A percentile compares a stretch with the other conserved stretches of the same genome.
Evolutionary conservation across 2,329 filamentous ascomycete genomes (phyloP).

Genomic region (Berkeleyomyces rouxiae): DNA sequence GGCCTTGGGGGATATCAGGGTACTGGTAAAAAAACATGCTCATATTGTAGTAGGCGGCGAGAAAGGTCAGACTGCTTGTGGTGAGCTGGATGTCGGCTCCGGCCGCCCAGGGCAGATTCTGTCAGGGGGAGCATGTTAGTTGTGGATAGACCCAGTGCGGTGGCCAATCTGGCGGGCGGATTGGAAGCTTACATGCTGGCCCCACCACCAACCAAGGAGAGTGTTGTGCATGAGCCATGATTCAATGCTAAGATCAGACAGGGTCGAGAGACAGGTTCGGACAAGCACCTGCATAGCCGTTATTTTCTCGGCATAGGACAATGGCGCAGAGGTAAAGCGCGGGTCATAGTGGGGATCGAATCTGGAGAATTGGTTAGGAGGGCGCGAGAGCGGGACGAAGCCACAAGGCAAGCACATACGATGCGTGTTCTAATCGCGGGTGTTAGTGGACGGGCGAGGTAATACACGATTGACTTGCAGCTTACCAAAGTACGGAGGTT

Average conservation of each 20-base stretch:
- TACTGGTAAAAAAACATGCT: constrained; percentile 29
- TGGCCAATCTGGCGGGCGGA: background rate
- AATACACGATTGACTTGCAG: background rate
- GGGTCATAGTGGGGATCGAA: constrained; percentile 23
- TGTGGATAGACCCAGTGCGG: background rate
- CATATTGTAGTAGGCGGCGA: constrained; percentile 52
- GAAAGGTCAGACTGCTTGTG: constrained; percentile 44
- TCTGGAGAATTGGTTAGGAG: constrained; percentile 13
- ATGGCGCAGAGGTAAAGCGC: constrained; percentile 24
- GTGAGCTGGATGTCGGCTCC: constrained; percentile 63
- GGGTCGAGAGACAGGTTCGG: constrained; percentile 54
- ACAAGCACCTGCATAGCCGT: constrained; percentile 49
- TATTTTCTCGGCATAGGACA: constrained; percentile 38
- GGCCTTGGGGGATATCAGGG: constrained; percentile 23
- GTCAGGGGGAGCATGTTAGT: constrained; percentile 11
- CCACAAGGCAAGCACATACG: constrained; percentile 3
- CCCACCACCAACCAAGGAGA: constrained; percentile 82
- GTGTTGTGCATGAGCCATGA: constrained; percentile 78
- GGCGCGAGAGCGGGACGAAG: background rate
- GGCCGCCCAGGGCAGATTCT: constrained; percentile 62
- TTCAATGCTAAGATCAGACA: constrained; percentile 47
- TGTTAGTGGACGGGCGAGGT: background rate
- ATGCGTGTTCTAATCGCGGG: background rate
- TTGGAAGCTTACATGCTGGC: constrained; percentile 28
- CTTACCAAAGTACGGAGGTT: background rate